phyloP scores from a whole-genome alignment of 2,329 filamentous ascomycete species.

The Monosporascus sp. region DNA sequence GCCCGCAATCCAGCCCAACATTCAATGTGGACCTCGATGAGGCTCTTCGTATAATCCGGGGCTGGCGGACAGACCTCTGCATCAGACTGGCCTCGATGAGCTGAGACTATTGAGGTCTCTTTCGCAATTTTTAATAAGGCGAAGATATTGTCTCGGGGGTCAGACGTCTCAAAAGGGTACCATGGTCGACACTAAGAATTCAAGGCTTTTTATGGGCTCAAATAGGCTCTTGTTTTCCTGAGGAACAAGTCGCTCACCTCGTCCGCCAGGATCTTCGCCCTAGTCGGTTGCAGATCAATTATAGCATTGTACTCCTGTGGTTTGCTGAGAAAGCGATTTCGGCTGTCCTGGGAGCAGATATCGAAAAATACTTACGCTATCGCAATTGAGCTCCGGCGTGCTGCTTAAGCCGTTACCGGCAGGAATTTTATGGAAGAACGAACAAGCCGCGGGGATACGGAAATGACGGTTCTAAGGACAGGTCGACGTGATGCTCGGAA shows the following conservation, averaged over 20 bases:
- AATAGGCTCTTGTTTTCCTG: not conserved
- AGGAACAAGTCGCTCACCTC: slow-evolving; percentile 12
- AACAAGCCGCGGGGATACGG: no score
- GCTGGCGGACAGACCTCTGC: not conserved
- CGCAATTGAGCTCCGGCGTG: no score
- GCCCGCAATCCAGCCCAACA: slow-evolving; percentile 11
- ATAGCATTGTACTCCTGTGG: slow-evolving; percentile 8
- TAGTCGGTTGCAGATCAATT: slow-evolving; percentile 8
- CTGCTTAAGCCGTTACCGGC: no score
- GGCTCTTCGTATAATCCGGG: not conserved
- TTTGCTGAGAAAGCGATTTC: slow-evolving; percentile 1
- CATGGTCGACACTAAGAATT: slow-evolving; percentile 16
- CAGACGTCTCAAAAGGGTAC: slow-evolving; percentile 15
- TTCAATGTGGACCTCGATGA: slow-evolving; percentile 10
- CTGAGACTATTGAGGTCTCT: slow-evolving; percentile 3
- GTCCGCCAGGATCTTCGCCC: slow-evolving; percentile 7
- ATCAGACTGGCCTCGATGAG: not conserved
- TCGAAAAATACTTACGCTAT: no score
- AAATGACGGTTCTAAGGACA: no score
- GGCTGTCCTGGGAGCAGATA: slow-evolving; percentile 8
- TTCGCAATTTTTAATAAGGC: slow-evolving; percentile 16
- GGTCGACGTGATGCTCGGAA: no score
- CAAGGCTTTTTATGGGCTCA: slow-evolving; percentile 9
- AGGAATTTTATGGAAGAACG: no score
- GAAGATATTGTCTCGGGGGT: slow-evolving; percentile 22